Conservation (phyloP, 768 basidiomycete genomes). For the Leccinum broughii region DNA sequence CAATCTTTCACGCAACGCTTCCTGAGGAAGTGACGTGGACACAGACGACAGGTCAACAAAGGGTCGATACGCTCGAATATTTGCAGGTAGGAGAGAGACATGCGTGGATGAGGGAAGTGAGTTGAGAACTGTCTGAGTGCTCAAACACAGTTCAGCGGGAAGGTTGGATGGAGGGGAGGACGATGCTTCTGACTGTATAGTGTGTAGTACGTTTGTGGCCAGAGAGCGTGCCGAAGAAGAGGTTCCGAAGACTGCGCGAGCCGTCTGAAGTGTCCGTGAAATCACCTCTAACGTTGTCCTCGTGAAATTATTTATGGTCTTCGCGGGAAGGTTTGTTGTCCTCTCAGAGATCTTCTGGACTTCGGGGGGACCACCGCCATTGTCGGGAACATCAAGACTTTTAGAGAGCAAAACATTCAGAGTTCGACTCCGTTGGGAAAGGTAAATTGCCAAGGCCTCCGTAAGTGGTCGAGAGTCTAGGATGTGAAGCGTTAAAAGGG, state of each 20-base stretch:
- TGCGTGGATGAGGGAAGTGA: slow-evolving; percentile 83
- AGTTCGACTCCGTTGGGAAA: slow-evolving; percentile 68
- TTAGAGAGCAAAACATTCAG: slow-evolving; percentile 47
- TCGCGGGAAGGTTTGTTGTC: slow-evolving; percentile 22
- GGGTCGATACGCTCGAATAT: slow-evolving; percentile 77
- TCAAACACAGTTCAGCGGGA: slow-evolving; percentile 57
- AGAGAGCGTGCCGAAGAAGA: slow-evolving; percentile 42
- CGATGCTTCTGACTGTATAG: slow-evolving; percentile 56
- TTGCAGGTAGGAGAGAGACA: slow-evolving; percentile 70
- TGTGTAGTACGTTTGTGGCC: slow-evolving; percentile 55
- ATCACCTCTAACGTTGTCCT: slow-evolving; percentile 55
- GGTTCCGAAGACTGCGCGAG: slow-evolving; percentile 58
- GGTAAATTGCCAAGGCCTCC: slow-evolving; percentile 69
- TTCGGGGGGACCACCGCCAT: slow-evolving; percentile 39
- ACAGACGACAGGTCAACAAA: slow-evolving; percentile 73
- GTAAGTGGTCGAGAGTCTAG: slow-evolving; percentile 80
- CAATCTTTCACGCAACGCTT: slow-evolving; percentile 47
- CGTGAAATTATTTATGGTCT: slow-evolving; percentile 51
- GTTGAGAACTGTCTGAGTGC: slow-evolving; percentile 65
- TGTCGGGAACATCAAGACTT: slow-evolving; percentile 23
- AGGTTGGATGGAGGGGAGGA: slow-evolving; percentile 30
- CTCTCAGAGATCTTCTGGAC: slow-evolving; percentile 6
- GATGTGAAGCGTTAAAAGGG: slow-evolving; percentile 81
- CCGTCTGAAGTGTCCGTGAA: slow-evolving; percentile 55
- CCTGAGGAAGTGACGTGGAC: slow-evolving; percentile 49